Base-by-base conservation (phyloP, 345 rosid species). In the Draba incana region DNA sequence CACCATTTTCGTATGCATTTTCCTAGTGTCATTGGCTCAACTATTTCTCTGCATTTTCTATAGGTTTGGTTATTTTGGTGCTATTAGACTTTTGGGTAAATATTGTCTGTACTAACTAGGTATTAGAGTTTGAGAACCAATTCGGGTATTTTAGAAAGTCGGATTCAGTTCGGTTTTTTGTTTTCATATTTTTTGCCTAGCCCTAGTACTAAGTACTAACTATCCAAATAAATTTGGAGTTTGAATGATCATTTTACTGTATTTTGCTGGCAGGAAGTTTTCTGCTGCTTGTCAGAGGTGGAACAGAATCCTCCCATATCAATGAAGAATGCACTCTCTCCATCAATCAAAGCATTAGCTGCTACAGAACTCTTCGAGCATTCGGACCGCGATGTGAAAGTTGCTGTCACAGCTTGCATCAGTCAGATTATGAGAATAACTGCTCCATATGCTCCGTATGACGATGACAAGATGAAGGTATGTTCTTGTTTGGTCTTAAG, bases 341-440 rank as follows among this genome's bases (percentile, higher is more conserved):
- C 90, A 13, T 81, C 88, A 15, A 47, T 64, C 55, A 81, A 77
- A 63, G 87, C 90, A 41, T 77, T 92, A 76, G 81, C 84, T 41
- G 57, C 77, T 28, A 83, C 82, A 69, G 64, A 70, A 52, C 80
- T 88, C 46, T 82, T 87, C 44, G 75, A 48, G 75, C 96, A 88
- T 75, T 56, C 85, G 30, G 76, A 88, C 68, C 79, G 48, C 60
- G 90, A 92, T 68, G 93, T 92, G 39, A 84, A 78, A 79, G 90
- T 87, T 75, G 80, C 86, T 12, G 92, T 85, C 57, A 92, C 96
- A 13, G 16, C 62, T n/a, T 67, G 71, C 35, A 55, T 67, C 52
- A 45, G 13, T 27, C n/a, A 56, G 25, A 35, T 67, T 11, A 16
- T 14, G 31, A 67, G 63, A 55, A 56, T 67, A 44, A 5, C 31